Base-by-base conservation (phyloP, 2,329 filamentous ascomycete species). In the Plectosphaerella plurivora region DNA sequence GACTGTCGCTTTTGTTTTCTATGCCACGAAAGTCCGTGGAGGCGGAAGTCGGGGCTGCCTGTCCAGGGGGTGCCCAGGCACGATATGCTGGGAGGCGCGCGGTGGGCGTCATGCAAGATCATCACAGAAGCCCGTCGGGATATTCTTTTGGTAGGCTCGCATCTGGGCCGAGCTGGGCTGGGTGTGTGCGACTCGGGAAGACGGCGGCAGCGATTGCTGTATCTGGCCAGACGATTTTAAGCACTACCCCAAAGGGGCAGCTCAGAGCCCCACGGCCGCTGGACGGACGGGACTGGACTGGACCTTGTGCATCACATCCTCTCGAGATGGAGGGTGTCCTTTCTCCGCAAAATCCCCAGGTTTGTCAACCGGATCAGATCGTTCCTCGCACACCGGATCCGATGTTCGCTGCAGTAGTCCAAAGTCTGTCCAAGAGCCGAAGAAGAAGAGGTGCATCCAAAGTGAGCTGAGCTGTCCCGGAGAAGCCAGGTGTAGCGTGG, bases 51-150 rank as follows among this genome's bases (percentile, higher is more conserved):
- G 28, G 28, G 15, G 15, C 15, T 16, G 33, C 22, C 25, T 33
- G 28, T 33, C 28, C 28, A 33, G 28, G 28, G 28, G 8, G 28
- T 33, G 28, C 28, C 28, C 37, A 39, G 37, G 16, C 10, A 39
- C 37, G 37, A 18, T 39, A 14, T n/a, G 16, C 37, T 33, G 28
- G 28, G 47, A n/a, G 33, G 37, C 39, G 22, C 47, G 39, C 18
- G 15, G 47, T 35, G 47, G 18, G 24, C 22, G 20, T 50, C 45
- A 49, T 52, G 55, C 51, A 55, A 54, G 53, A 56, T 56, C 39
- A 55, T 56, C 51, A 53, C 39, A 45, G 49, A 49, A 44, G 44
- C 49, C 53, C 41, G 45, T 54, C 54, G 50, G 52, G 42, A 44
- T 48, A 33, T 50, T 52, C 24, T 53, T 33, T 33, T 33, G 8